Evolutionary conservation across 805 yeast species (phyloP), one percentile per base, ranked within the genome.

Genomic region (Saccharomycopsis sp.): DNA sequence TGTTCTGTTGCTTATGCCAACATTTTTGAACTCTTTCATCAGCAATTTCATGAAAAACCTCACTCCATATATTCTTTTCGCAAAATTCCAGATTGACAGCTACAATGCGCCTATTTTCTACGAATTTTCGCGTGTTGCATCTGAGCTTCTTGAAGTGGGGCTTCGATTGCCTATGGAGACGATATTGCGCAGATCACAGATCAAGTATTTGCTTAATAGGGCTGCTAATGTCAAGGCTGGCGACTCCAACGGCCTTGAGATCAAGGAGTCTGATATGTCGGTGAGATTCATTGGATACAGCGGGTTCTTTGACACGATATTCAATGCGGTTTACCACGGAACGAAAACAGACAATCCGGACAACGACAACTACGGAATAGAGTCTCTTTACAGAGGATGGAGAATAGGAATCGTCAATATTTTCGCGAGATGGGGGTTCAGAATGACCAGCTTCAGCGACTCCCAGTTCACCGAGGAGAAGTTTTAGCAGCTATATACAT

Each of bases 101-200:
- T 82, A 80, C 68, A 77, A 80, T 57, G 77, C 87, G 20, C 89
- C 92, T 2, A 73, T 75, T 18, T 64, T 81, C 24, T 87, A 80
- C 71, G 82, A 84, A 24, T 61, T 84, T 5, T 75, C 81, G 34
- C 81, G 82, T 54, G 75, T 92, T 57, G 59, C 78, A 1, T 76
- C 88, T n/a, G 81, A 87, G 55, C 71, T 86, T 20, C 58, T 82
- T 52, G 96, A 90, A 63, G 75, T 92, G 46, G 81, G 86, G 60
- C 76, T 91, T 57, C 85, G 84, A 67, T 75, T 94, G 61, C 99
- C 99, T 2, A 79, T 91, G 54, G 99, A 92, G 66, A 91, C 96
- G 14, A 70, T 92, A 48, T 78, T 89, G 59, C 77, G 95, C 60
- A 82, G 97, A 62, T 91, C 92, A 15, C 97, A 92, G 68, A 81